Evolutionary conservation across 2,329 filamentous ascomycete species (phyloP).

Genomic region (Phoma herbarum): DNA sequence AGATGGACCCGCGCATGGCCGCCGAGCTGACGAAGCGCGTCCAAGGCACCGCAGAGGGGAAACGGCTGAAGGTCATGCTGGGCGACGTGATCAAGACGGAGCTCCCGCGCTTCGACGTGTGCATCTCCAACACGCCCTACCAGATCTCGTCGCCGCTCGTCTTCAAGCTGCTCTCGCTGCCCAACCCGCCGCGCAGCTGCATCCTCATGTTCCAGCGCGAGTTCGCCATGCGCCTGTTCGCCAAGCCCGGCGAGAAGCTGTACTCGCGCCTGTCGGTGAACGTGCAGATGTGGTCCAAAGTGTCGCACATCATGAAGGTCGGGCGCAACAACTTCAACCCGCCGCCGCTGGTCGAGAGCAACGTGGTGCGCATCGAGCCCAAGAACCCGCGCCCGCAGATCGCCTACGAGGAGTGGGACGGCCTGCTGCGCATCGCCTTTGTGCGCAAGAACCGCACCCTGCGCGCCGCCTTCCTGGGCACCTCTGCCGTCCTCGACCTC

Average conservation of each 20-base stretch:
- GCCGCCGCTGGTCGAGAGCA: slow-evolving; percentile 89
- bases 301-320: slow-evolving; percentile 84
- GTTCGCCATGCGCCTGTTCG: slow-evolving; percentile 89
- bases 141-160: slow-evolving; percentile 90
- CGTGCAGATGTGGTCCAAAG: slow-evolving; percentile 87
- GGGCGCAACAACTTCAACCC: slow-evolving; percentile 97
- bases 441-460: slow-evolving; percentile 91
- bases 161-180: slow-evolving; percentile 85
- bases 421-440: slow-evolving; percentile 82
- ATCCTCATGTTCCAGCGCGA: slow-evolving; percentile 98
- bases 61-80: slow-evolving; percentile 84
- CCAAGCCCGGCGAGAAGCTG: slow-evolving; percentile 84
- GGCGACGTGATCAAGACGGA: slow-evolving; percentile 93
- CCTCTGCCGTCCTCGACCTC: slow-evolving; percentile 80
- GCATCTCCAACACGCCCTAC: slow-evolving; percentile 80
- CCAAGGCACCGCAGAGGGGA: slow-evolving; percentile 80
- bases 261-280: slow-evolving; percentile 94
- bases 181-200: slow-evolving; percentile 80
- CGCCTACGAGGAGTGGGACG: slow-evolving; percentile 95
- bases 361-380: slow-evolving; percentile 87
- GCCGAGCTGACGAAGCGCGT: slow-evolving; percentile 94
- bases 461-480: slow-evolving; percentile 80
- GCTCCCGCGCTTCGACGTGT: slow-evolving; percentile 78
- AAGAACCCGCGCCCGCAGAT: slow-evolving; percentile 87
- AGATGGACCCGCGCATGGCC: slow-evolving; percentile 95